phyloP scores from a whole-genome alignment of 495 filamentous ascomycete genomes.

The Trichoderma reesei region DNA sequence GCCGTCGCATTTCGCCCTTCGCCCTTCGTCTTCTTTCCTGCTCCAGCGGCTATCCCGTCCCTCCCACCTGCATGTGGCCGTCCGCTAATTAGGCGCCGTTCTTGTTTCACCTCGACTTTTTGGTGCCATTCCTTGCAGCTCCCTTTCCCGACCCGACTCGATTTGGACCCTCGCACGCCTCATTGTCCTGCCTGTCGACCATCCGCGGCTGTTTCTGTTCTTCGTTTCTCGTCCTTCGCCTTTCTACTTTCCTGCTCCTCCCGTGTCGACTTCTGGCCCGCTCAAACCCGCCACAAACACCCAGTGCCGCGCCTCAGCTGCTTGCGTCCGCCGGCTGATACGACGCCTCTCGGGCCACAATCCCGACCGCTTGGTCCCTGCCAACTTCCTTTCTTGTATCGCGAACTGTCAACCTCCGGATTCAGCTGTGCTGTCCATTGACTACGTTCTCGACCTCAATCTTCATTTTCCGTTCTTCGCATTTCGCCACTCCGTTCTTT shows the following conservation, averaged over 20 bases:
- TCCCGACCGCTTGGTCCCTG: neutral
- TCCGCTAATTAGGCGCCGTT: conserved; percentile 17
- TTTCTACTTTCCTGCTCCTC: conserved; percentile 4
- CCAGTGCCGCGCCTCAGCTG: neutral
- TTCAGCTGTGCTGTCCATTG: conserved; percentile 8
- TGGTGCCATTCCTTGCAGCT: conserved; percentile 18
- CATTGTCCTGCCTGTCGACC: neutral
- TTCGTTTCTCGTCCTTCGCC: conserved; percentile 6
- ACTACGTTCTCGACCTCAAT: neutral
- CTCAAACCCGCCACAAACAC: neutral
- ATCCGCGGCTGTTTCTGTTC: neutral
- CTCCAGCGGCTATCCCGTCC: neutral
- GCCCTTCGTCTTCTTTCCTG: conserved; percentile 3
- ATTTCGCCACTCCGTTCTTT: conserved; percentile 1
- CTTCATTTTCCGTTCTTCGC: too few species aligned
- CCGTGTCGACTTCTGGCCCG: neutral
- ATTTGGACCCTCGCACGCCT: neutral
- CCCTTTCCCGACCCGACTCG: conserved; percentile 17
- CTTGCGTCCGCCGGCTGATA: neutral
- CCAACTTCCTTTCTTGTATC: too few species aligned
- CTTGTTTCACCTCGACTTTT: conserved; percentile 18
- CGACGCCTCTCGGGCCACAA: neutral
- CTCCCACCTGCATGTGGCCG: conserved; percentile 21
- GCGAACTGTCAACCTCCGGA: conserved; percentile 4
- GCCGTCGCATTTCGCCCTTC: conserved; percentile 9